Conservation (phyloP, 495 filamentous ascomycete species). For the Clohesyomyces aquaticus region DNA sequence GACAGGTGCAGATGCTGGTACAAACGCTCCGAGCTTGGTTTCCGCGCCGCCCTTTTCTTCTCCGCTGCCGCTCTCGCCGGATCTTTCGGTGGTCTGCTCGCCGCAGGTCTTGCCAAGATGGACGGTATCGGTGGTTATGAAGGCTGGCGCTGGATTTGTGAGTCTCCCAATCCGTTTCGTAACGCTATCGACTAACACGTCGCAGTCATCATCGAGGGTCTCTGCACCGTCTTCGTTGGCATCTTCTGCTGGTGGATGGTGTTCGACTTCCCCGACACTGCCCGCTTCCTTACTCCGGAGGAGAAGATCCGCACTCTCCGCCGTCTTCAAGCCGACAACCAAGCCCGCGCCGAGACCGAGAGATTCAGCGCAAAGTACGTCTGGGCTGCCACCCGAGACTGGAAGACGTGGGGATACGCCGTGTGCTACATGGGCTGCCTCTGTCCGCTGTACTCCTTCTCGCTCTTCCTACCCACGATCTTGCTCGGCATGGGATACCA, state of each 20-base stretch:
- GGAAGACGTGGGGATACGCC: conserved; percentile 77
- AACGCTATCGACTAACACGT: conserved; percentile 1
- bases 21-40: conserved; percentile 76
- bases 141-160: conserved; percentile 84
- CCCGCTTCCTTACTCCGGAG: conserved; percentile 70
- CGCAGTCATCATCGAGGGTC: conserved; percentile 67
- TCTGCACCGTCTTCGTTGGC: conserved; percentile 74
- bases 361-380: conserved; percentile 75
- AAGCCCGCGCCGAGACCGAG: conserved; percentile 77
- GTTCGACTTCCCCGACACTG: conserved; percentile 84
- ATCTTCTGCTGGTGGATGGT: conserved; percentile 83
- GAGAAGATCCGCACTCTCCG: conserved; percentile 76
- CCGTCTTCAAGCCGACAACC: conserved; percentile 74
- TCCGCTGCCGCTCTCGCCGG: conserved; percentile 82
- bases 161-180: not conserved
- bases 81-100: conserved; percentile 83
- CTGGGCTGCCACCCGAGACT: conserved; percentile 75
- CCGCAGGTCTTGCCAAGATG: conserved; percentile 77
- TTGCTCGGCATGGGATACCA: conserved; percentile 73
- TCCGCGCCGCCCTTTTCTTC: conserved; percentile 85
- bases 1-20: conserved; percentile 67
- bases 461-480: conserved; percentile 74
- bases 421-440: conserved; percentile 51
- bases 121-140: conserved; percentile 65
- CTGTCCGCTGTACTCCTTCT: conserved; percentile 79